These are phyloP conservation scores for Eucalyptus cloeziana DNA, from an alignment of 345 rosid genomes.

Conservation along the genomic window DNA sequence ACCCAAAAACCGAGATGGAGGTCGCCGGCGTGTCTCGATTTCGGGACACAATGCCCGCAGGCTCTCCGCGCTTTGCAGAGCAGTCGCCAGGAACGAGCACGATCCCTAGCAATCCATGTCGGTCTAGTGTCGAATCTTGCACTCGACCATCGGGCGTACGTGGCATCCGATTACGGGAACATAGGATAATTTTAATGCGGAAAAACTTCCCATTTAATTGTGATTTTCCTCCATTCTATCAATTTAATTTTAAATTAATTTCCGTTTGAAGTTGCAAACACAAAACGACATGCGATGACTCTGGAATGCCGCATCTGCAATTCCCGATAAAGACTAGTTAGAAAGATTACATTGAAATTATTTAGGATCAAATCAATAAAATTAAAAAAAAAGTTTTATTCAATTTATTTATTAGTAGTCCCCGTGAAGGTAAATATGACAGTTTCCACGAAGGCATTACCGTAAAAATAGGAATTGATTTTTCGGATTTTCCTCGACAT, in stretches of 20 bases:
- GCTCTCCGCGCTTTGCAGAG: background rate
- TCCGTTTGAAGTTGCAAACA: no score
- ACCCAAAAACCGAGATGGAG: background rate
- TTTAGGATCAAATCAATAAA: rapidly evolving
- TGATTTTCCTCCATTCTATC: no score
- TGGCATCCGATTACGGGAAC: background rate
- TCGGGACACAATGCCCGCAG: background rate
- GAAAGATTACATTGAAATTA: rapidly evolving
- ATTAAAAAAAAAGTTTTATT: no score
- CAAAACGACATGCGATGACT: no score
- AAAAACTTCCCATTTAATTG: rapidly evolving
- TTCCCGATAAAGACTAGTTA: no score
- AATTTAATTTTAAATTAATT: no score
- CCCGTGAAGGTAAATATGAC: no score
- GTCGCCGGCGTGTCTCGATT: background rate
- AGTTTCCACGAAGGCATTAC: no score
- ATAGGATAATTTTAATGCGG: background rate
- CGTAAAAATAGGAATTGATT: background rate
- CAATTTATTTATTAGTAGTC: no score
- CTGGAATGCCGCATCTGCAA: rapidly evolving
- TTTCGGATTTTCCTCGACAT: background rate
- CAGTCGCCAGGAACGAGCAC: background rate
- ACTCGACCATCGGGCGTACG: background rate
- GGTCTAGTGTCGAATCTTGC: background rate
- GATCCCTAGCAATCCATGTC: background rate